These are phyloP conservation scores for Escallonia herrerae DNA, from an alignment of 129 eudicot species.

Conservation along the genomic window DNA sequence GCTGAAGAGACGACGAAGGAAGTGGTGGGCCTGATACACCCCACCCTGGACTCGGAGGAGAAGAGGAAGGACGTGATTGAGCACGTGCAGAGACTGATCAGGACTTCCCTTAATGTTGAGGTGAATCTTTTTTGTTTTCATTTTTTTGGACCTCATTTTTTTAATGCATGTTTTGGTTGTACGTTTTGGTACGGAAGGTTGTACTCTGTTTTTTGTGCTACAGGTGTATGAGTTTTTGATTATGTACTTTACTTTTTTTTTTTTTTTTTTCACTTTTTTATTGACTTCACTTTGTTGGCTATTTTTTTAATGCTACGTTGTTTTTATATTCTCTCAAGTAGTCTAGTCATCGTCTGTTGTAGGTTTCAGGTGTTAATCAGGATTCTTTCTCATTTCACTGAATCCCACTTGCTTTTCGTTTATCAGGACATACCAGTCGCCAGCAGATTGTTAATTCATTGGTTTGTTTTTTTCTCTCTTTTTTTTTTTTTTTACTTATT, in stretches of 20 bases:
- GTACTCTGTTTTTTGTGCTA: background rate
- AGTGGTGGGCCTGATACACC: slow-evolving; percentile 49
- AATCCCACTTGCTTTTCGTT: too few relatives aligned
- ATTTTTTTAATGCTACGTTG: too few relatives aligned
- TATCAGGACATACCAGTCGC: too few relatives aligned
- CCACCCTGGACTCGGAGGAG: slow-evolving; percentile 68
- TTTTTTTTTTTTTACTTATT: too few relatives aligned
- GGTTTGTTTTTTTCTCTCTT: too few relatives aligned
- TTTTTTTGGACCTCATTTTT: background rate
- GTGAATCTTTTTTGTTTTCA: slow-evolving; percentile 22
- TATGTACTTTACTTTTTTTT: background rate
- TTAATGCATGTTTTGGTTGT: background rate
- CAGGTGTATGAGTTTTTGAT: background rate
- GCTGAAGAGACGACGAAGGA: slow-evolving; percentile 50
- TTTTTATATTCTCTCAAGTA: too few relatives aligned
- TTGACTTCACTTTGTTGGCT: background rate
- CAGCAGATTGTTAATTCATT: too few relatives aligned
- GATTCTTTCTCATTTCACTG: too few relatives aligned
- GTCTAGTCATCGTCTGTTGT: too few relatives aligned
- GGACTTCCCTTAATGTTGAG: slow-evolving; percentile 40
- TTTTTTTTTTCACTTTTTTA: background rate
- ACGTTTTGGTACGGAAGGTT: background rate
- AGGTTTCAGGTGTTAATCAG: too few relatives aligned
- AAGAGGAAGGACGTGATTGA: slow-evolving; percentile 64
- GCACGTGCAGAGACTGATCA: slow-evolving; percentile 47